Base-by-base conservation (phyloP, 352 stramenopile species). In the Phytophthora hibernalis region DNA sequence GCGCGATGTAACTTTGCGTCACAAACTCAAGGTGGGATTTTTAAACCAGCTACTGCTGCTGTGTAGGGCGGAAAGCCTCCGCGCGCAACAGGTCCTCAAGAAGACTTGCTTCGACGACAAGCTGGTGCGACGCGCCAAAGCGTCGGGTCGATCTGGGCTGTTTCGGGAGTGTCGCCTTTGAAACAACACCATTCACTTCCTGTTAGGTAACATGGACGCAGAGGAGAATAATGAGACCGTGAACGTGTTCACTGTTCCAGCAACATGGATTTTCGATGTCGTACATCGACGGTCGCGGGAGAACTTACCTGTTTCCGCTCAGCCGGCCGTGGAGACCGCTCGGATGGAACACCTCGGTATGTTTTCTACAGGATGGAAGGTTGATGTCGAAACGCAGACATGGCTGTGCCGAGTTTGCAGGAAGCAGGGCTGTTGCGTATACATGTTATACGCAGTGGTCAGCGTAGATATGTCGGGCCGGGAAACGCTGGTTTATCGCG, bases 1-100 rank as follows among this genome's bases (percentile, higher is more conserved):
- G 50, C 52, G 43, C 2, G 67, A 74, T 11, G 65, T 65, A 24
- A 68, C 67, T 15, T 4, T 71, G 9, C 42, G 31, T 1, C 30
- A 30, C 0, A 49, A 26, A 18, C 21, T 61, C 7, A 67, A 67
- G 33, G 33, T 67, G 5, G 50, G 59, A 6, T 22, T 67, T 1
- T 16, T 61, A 0, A 15, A 35, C 8, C 50, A 51, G 6, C 20
- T 60, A 0, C 1, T 43, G 30, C 18, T 22, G 0, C 43, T 51
- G 5, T 62, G 44, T 48, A 5, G 24, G 15, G 43, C 35, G 31
- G 51, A 57, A n/a, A 54, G 50, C 31, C 26, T 57, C 6, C 15
- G 16, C 1, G 15, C 30, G 6, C 38, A 30, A 4, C 15, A 3
- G 6, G 54, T 67, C 13, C 33, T 28, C 24, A 28, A 2, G 5